A percentile compares a stretch with the other conserved stretches of the same genome.
phyloP scores from a whole-genome alignment of 257 asterid species.

The Ballota nigra region DNA sequence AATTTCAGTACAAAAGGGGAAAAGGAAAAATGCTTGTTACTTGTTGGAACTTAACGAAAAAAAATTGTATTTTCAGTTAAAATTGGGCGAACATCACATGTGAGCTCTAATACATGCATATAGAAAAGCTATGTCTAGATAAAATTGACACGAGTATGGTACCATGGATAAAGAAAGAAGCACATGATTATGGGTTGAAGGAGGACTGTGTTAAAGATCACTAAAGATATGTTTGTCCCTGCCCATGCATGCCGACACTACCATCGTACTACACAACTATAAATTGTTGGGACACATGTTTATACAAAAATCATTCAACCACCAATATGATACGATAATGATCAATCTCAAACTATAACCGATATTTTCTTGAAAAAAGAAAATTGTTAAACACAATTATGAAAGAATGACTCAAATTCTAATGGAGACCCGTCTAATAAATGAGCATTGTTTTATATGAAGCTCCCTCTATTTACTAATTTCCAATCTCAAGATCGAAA shows the following conservation, averaged over 20 bases:
- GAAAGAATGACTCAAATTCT: too few relatives aligned
- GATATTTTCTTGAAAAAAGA: too few relatives aligned
- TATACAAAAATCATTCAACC: neutral
- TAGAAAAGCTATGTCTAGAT: neutral
- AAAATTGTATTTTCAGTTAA: neutral
- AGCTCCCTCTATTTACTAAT: too few relatives aligned
- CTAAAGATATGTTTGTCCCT: neutral
- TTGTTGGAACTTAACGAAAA: neutral
- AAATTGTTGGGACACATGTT: neutral
- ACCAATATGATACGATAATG: neutral
- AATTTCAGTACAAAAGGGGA: neutral
- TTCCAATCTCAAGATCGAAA: too few relatives aligned
- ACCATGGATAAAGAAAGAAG: conserved; percentile 3
- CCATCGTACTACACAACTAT: conserved; percentile 12
- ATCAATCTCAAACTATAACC: neutral
- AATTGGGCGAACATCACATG: neutral
- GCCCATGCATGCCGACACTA: neutral
- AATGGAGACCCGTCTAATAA: too few relatives aligned
- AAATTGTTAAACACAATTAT: too few relatives aligned
- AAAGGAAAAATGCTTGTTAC: too few relatives aligned
- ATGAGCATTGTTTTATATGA: too few relatives aligned
- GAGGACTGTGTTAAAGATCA: neutral
- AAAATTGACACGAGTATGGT: neutral
- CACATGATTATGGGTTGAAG: neutral
- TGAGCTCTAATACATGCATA: neutral